Evolutionary conservation across 495 filamentous ascomycete species (phyloP).

Genomic region (Evernia prunastri): DNA sequence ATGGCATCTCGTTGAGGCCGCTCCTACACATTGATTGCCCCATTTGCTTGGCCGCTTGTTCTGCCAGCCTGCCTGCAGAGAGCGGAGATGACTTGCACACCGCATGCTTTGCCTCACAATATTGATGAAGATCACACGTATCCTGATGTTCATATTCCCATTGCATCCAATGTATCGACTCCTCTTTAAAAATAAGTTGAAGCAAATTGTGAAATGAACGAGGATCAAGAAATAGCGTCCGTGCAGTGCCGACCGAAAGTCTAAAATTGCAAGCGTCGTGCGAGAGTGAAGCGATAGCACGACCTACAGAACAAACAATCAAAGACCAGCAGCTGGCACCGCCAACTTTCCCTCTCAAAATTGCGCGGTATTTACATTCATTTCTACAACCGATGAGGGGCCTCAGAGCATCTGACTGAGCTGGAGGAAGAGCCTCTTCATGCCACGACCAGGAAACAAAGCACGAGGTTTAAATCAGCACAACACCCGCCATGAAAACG

Average conservation of each 20-base stretch:
- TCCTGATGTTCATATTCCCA: background rate
- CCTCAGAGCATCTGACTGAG: slow-evolving; percentile 14
- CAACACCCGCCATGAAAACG: slow-evolving; percentile 84
- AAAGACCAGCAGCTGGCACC: background rate
- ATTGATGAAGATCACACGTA: background rate
- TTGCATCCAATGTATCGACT: background rate
- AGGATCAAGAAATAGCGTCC: no score
- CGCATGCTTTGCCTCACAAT: background rate
- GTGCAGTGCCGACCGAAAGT: no score
- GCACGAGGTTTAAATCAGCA: slow-evolving; percentile 49
- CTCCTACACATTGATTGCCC: background rate
- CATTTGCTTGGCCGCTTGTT: background rate
- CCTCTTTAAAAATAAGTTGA: background rate
- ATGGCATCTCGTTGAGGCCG: background rate
- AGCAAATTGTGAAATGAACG: background rate
- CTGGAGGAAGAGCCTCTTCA: slow-evolving; percentile 23
- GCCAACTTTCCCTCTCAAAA: background rate
- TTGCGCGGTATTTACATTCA: background rate
- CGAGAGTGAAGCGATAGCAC: background rate
- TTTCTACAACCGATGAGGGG: slow-evolving; percentile 8
- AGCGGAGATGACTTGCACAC: background rate
- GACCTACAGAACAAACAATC: background rate
- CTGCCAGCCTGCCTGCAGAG: background rate
- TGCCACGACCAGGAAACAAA: slow-evolving; percentile 51
- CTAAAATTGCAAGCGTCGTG: no score